These are phyloP conservation scores for Camelina laxa DNA, from an alignment of 345 rosid genomes.

Conservation along the genomic window DNA sequence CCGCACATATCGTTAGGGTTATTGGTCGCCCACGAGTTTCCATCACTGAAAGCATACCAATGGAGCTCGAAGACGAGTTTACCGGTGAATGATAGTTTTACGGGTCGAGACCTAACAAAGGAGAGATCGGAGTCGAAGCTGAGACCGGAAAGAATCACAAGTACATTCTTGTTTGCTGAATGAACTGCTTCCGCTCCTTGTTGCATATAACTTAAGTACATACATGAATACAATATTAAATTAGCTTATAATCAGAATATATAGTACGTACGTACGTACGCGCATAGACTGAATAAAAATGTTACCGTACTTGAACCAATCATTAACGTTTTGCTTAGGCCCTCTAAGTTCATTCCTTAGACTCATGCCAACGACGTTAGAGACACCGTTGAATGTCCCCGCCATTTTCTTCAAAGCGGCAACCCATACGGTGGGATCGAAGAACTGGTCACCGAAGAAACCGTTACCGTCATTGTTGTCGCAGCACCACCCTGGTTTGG, in stretches of 20 bases:
- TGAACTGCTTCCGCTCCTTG: slow-evolving; percentile 94
- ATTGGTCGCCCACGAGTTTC: slow-evolving; percentile 68
- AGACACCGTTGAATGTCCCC: slow-evolving; percentile 57
- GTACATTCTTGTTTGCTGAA: slow-evolving; percentile 79
- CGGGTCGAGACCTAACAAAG: slow-evolving; percentile 54
- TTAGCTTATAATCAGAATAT: neutral
- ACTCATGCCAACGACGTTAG: slow-evolving; percentile 89
- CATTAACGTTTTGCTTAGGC: slow-evolving; percentile 68
- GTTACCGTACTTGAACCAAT: slow-evolving; percentile 81
- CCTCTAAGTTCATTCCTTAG: slow-evolving; percentile 96
- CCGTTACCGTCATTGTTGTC: slow-evolving; percentile 76
- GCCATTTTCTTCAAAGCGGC: slow-evolving; percentile 74
- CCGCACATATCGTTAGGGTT: slow-evolving; percentile 85
- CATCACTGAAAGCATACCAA: slow-evolving; percentile 81
- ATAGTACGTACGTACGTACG: neutral
- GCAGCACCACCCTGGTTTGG: slow-evolving; percentile 97
- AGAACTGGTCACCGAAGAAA: slow-evolving; percentile 88
- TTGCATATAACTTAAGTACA: slow-evolving; percentile 64
- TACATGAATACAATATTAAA: neutral
- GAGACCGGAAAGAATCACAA: slow-evolving; percentile 88
- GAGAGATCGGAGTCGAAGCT: slow-evolving; percentile 75
- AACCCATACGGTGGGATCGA: slow-evolving; percentile 77
- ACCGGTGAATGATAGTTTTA: slow-evolving; percentile 56
- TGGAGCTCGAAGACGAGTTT: slow-evolving; percentile 85
- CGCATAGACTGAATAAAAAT: neutral